Base-by-base conservation (phyloP, 1,284 basidiomycete species). In the Bondarzewia mesenterica region DNA sequence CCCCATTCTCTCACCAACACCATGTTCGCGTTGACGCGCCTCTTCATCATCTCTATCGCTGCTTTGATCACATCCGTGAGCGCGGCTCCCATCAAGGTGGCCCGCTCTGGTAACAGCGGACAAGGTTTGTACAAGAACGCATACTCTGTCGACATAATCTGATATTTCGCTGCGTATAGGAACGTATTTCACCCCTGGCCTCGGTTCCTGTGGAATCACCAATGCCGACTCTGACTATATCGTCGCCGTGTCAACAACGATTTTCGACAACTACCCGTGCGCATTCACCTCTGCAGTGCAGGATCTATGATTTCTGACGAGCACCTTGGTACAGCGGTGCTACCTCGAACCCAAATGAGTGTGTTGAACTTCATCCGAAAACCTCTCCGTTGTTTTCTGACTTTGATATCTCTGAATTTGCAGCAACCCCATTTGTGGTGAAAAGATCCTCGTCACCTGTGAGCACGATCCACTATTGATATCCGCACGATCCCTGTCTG, bases 201-300 rank as follows among this genome's bases (percentile, higher is more conserved):
- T 70, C 20, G 68, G 67, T 37, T 67, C 69, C 2, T 71, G 68
- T 54, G 68, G 67, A 7, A 54, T 57, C 26, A 58, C 52, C 47
- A 68, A 63, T 54, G 56, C 15, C 15, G 57, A 57, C 49, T 40
- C 49, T 35, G 60, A 69, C 18, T 57, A 60, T 45, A 63, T 69
- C 51, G 65, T 58, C 14, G 69, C 68, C 6, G 61, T 66, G 21
- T 63, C 63, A 5, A 44, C 59, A 23, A 44, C 50, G 2, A 40
- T 65, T 22, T 70, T 61, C 54, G 62, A 68, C 53, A 58, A 42
- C 35, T 66, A 57, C 58, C 63, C 64, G 61, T 63, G 35, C 27
- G 62, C 57, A n/a, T 10, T 45, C 20, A 22, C 25, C n/a, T 22
- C n/a, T 16, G 1, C 5, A 12, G 4, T 32, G n/a, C 0, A 1